Evolutionary conservation across 108 stramenopile genomes (phyloP), one percentile per base, ranked within the genome.

Genomic region (Poteriospumella lacustris): DNA sequence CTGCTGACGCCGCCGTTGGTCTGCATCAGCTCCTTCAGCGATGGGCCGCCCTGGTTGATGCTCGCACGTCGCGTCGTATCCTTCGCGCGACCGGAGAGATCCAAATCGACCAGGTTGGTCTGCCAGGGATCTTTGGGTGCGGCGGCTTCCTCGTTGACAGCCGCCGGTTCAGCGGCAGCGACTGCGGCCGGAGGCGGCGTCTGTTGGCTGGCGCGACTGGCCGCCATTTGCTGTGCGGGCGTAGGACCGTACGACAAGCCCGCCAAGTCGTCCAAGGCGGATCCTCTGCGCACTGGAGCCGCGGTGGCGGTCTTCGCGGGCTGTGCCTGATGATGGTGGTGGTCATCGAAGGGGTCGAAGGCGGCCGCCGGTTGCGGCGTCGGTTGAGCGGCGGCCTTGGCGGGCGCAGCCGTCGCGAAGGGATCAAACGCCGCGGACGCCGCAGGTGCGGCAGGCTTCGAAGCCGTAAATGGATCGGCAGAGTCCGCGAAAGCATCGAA

Each of bases 91-190:
- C 60, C 60, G 5, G 60, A 34, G 29, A 64, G 31, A 64, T 64
- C 60, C 31, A 64, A 64, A 24, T 64, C 31, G 24, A 64, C 60
- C 28, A 64, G 60, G 36, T 64, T 64, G 31, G 60, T 24, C 15
- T 56, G 15, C 60, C 60, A 64, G 5, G 60, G 60, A 33, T 64
- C 60, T n/a, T n/a, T n/a, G n/a, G n/a, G n/a, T n/a, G n/a, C n/a
- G n/a, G n/a, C n/a, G n/a, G n/a, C n/a, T n/a, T n/a, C n/a, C n/a
- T n/a, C n/a, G n/a, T n/a, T n/a, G 47, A 52, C 47, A 64, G 15
- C 3, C 15, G 28, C 36, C 60, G 3, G 31, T 64, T 64, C 60
- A 64, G 24, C 15, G 5, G 3, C 29, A 24, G 60, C 60, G 3
- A 64, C 60, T 12, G 31, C 3, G 36, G 36, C 60, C 5, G 15